These are phyloP conservation scores for Myriangium duriaei DNA, from an alignment of 2,329 filamentous ascomycete genomes.

Conservation along the genomic window DNA sequence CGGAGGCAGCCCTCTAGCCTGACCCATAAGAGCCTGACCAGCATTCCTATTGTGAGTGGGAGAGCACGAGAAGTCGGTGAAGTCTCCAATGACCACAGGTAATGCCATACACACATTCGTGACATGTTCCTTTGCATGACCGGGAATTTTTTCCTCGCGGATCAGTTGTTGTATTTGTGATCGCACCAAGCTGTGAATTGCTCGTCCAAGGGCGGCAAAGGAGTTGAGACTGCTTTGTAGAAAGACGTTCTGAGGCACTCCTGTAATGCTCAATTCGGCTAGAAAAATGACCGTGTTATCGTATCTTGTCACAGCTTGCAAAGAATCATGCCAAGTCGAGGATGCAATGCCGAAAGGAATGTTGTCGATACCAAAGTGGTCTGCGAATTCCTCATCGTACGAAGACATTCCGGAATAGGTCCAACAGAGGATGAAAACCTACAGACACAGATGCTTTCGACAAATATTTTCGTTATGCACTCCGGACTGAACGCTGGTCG, in stretches of 20 bases:
- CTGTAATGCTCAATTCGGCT: slow-evolving; percentile 11
- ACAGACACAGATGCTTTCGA: no score
- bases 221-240: slow-evolving; percentile 32
- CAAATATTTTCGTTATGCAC: no score
- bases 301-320: slow-evolving; percentile 39
- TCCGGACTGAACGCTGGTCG: no score
- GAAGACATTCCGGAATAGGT: slow-evolving; percentile 1
- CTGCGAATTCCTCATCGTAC: slow-evolving; percentile 8
- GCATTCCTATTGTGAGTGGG: slow-evolving; percentile 42
- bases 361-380: slow-evolving; percentile 40
- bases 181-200: slow-evolving; percentile 26
- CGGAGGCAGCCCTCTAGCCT: slow-evolving; percentile 27
- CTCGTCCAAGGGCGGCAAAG: slow-evolving; percentile 35
- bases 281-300: slow-evolving; percentile 42
- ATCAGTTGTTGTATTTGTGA: slow-evolving; percentile 28
- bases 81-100: slow-evolving; percentile 44
- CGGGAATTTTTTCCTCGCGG: slow-evolving; percentile 16
- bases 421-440: no score
- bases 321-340: slow-evolving; percentile 23
- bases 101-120: slow-evolving; percentile 37
- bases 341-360: slow-evolving; percentile 44
- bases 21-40: slow-evolving; percentile 28
- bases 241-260: slow-evolving; percentile 18
- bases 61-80: slow-evolving; percentile 46
- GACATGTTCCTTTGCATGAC: slow-evolving; percentile 24